phyloP scores from a whole-genome alignment of 345 rosid species.

The Pseudoturritis turrita region DNA sequence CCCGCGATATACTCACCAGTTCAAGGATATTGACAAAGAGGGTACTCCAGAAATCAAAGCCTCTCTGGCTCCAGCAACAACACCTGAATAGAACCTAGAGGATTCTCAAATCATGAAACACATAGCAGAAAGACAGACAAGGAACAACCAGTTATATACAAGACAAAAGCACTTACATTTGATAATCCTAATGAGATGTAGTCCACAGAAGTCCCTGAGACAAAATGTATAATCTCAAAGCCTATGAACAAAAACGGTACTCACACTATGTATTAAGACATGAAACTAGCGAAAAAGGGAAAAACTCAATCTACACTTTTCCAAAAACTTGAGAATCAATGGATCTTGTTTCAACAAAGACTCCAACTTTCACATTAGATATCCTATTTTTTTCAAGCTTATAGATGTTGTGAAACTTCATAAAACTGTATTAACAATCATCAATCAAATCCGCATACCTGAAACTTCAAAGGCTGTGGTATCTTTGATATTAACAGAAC shows the following conservation, averaged over 20 bases:
- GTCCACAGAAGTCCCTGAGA: constrained; percentile 92
- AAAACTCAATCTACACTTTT: too few species aligned
- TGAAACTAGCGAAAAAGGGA: too few species aligned
- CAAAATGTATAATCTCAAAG: neutral
- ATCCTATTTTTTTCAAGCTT: neutral
- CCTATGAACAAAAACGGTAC: too few species aligned
- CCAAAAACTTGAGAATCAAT: too few species aligned
- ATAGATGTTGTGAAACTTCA: neutral
- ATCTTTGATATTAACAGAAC: constrained; percentile 55
- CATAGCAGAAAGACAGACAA: neutral
- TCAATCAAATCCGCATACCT: constrained; percentile 39
- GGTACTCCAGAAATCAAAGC: too few species aligned
- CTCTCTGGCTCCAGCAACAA: too few species aligned
- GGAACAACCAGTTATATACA: neutral
- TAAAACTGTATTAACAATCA: neutral
- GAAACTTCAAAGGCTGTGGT: constrained; percentile 85
- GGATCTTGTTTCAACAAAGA: too few species aligned
- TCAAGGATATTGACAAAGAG: constrained; percentile 87
- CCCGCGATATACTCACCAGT: constrained; percentile 62
- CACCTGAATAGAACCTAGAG: constrained; percentile 85
- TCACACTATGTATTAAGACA: too few species aligned
- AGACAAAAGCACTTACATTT: constrained; percentile 48
- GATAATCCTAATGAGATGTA: constrained; percentile 95
- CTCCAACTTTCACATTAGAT: constrained; percentile 1
- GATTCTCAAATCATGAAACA: constrained; percentile 28